Base-by-base conservation (phyloP, 805 yeast species). In the Aciculoconidium aculeatum region DNA sequence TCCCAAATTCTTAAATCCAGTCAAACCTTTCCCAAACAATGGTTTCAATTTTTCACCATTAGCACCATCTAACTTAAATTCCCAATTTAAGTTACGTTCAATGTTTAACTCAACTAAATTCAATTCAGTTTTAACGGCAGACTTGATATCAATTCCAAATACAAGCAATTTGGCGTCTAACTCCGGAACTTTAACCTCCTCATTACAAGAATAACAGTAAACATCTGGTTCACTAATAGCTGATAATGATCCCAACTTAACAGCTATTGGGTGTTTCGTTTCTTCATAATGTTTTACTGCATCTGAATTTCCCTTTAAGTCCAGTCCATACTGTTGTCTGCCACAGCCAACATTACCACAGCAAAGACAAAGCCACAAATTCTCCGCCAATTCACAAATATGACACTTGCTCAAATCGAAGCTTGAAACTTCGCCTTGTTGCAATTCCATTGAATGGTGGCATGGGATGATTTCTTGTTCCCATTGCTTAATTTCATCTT, bases 281-380 rank as follows among this genome's bases (percentile, higher is more conserved):
- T 47, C 29, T 21, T 79, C 73, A 47, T 53, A 79, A 55, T 92
- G 99, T 0, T 55, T 51, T 35, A 90, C 59, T 0, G 95, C 97
- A 53, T 92, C 98, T 0, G 95, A 78, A 49, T 90, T 76, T 5
- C 99, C 99, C n/a, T 87, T 80, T 19, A 62, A 37, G 8, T 82
- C 75, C 14, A 94, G 90, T 19, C 97, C 98, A 49, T 83, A 85
- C 55, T 92, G 98, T 17, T 78, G 77, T 40, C 99, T 66, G 5
- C 99, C 99, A 59, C 99, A 92, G 4, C 96, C 96, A 7, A 87
- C 45, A n/a, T 71, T 60, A 2, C 98, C 98, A 67, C 98, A 92
- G 27, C 72, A 72, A 25, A 92, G 58, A 61, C 99, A 92, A 11
- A 92, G 65, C 99, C 99, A 92, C 26, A 92, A 57, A 50, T 92